Conservation (phyloP, 2,329 filamentous ascomycete genomes). For the Cercospora sp. region DNA sequence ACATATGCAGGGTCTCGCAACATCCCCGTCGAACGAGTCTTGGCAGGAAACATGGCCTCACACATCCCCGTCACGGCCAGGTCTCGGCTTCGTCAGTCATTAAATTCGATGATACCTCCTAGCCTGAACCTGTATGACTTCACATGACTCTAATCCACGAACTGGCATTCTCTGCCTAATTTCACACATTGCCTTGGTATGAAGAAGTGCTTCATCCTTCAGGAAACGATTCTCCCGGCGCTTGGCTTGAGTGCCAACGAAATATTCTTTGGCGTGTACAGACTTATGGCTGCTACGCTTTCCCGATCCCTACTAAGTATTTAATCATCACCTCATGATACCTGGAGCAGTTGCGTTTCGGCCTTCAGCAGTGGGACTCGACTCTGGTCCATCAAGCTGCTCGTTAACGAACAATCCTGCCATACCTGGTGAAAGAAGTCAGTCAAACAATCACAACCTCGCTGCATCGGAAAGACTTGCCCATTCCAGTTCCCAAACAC, state of each 20-base stretch:
- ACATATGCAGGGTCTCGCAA: constrained; percentile 4
- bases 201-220: too few species aligned
- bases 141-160: background rate
- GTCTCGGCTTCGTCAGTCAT: background rate
- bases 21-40: background rate
- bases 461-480: constrained; percentile 21
- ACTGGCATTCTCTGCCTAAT: too few species aligned
- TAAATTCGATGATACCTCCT: background rate
- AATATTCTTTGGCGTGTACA: background rate
- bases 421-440: constrained; percentile 37
- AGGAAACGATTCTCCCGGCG: background rate
- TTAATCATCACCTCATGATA: constrained; percentile 4
- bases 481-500: constrained; percentile 62
- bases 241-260: background rate
- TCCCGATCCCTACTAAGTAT: background rate
- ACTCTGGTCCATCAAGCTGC: constrained; percentile 28
- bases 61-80: background rate
- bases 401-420: constrained; percentile 53
- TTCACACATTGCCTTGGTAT: background rate
- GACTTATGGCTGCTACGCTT: background rate
- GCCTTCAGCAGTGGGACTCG: constrained; percentile 1
- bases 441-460: background rate
- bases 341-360: constrained; percentile 2
- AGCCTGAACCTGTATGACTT: background rate
- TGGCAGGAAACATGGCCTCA: background rate